Base-by-base conservation (phyloP, 164 flowering plant genomes). In the Berberis thunbergii region DNA sequence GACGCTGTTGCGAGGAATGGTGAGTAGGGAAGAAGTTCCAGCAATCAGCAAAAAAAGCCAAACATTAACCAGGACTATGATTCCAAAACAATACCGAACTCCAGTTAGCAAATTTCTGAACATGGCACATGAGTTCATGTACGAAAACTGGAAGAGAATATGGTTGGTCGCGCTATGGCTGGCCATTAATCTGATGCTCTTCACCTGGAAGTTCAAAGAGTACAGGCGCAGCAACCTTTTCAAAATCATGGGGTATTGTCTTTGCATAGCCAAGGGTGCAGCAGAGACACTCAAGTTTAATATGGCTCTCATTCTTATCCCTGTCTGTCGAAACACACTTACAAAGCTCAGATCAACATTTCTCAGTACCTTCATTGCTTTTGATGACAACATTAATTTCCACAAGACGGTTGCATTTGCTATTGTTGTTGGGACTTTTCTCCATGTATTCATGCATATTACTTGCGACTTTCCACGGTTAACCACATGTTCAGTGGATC, bases 311-410 rank as follows among this genome's bases (percentile, higher is more conserved):
- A 78, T 95, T 54, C 87, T 95, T 59, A 54, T 95, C 6, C 96
- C 99, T 2, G 90, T 95, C 2, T 95, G 91, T 69, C 71, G 99
- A 70, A 79, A 79, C 71, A 87, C 90, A 39, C 89, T 95, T 0
- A 95, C 99, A 0, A 69, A 61, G 60, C 86, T 95, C 55, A 70
- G 96, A 59, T 87, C 90, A 57, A 76, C 90, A n/a, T 80, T 78
- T 60, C 84, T 95, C 43, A 67, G 84, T 43, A 59, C 41, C 2
- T 9, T 82, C 13, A 56, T 89, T 62, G 97, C 97, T 40, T 89
- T 95, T 38, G 99, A 95, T 59, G 96, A 91, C 66, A 89, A 91
- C 59, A 86, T 95, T 41, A 95, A 89, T 67, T 95, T 95, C 72
- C 99, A 95, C 80, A 95, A 89, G 76, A 42, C 85, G 49, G 74